Conservation (phyloP, 2,329 filamentous ascomycete species). For the Emmonsiellopsis sp. region DNA sequence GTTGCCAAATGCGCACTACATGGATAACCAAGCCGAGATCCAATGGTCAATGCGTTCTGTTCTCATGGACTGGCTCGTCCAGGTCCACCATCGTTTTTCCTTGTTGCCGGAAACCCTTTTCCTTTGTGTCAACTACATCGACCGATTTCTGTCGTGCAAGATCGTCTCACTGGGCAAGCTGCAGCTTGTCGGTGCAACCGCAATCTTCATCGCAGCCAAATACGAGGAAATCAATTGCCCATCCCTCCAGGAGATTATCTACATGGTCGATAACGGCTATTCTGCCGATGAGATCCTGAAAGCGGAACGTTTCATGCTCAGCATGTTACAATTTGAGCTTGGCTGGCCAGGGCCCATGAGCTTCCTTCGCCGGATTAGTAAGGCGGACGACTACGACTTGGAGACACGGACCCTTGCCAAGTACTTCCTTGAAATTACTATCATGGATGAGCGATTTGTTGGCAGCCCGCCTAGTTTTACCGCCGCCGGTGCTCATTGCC, state of each 20-base stretch:
- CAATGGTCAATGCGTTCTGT: slow-evolving; percentile 98
- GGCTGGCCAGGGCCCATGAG: slow-evolving; percentile 99
- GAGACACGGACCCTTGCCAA: slow-evolving; percentile 93
- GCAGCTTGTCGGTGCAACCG: slow-evolving; percentile 91
- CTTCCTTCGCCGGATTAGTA: slow-evolving; percentile 92
- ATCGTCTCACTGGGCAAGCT: slow-evolving; percentile 91
- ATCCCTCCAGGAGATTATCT: slow-evolving; percentile 88
- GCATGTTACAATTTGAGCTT: slow-evolving; percentile 88
- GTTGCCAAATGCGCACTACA: slow-evolving; percentile 85
- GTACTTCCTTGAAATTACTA: slow-evolving; percentile 91
- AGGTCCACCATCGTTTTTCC: slow-evolving; percentile 86
- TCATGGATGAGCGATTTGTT: slow-evolving; percentile 98
- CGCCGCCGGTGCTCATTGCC: slow-evolving; percentile 83
- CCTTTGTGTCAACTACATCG: slow-evolving; percentile 91
- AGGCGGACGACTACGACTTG: slow-evolving; percentile 93
- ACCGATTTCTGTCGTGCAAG: slow-evolving; percentile 90
- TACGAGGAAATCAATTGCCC: slow-evolving; percentile 99
- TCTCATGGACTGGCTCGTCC: slow-evolving; percentile 95
- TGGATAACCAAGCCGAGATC: slow-evolving; percentile 95
- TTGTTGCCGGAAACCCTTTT: slow-evolving; percentile 92
- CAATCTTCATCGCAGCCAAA: slow-evolving; percentile 91
- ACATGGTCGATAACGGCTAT: slow-evolving; percentile 95
- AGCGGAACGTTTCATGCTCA: slow-evolving; percentile 96
- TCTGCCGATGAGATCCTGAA: slow-evolving; percentile 87
- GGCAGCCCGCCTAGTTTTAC: slow-evolving; percentile 82